These are phyloP conservation scores for Starmerella sirachaensis DNA, from an alignment of 805 yeast genomes.

Conservation along the genomic window DNA sequence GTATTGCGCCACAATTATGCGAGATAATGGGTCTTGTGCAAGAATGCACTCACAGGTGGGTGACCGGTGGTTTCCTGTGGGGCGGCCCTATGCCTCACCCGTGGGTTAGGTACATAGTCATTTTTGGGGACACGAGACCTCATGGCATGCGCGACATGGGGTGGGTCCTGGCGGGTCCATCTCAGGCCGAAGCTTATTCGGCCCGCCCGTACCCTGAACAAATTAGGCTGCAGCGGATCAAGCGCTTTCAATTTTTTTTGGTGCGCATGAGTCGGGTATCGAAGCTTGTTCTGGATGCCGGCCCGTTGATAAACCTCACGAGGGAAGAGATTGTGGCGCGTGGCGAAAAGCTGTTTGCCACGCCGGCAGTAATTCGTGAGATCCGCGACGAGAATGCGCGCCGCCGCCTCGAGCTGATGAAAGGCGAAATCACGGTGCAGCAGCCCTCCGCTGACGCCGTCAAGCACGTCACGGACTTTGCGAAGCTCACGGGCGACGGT, in stretches of 20 bases:
- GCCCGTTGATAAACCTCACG: conserved; percentile 81
- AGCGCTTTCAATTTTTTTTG: not conserved
- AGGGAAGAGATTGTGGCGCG: conserved; percentile 57
- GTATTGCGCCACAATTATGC: not conserved
- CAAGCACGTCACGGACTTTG: conserved; percentile 57
- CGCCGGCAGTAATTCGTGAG: conserved; percentile 84
- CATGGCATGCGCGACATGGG: not conserved
- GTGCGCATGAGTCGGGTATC: conserved; percentile 25
- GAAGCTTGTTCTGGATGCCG: conserved; percentile 78
- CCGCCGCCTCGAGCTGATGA: conserved; percentile 70
- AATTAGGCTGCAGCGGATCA: not conserved
- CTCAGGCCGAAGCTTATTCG: too few species aligned
- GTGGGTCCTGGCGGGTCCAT: not conserved
- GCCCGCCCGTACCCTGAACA: not conserved
- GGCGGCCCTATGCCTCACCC: not conserved
- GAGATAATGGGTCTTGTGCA: conserved; percentile 1
- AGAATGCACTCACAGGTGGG: not conserved
- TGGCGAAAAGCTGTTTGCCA: conserved; percentile 67
- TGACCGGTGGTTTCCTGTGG: not conserved
- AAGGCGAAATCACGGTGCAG: conserved; percentile 51
- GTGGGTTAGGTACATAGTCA: too few species aligned
- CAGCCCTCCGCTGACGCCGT: conserved; percentile 65
- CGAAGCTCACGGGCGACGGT: conserved; percentile 83
- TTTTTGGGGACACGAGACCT: too few species aligned
- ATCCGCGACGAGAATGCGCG: conserved; percentile 78